Evolutionary conservation across 495 filamentous ascomycete genomes (phyloP), one percentile per base, ranked within the genome.

Genomic region (Wilcoxina mikolae): DNA sequence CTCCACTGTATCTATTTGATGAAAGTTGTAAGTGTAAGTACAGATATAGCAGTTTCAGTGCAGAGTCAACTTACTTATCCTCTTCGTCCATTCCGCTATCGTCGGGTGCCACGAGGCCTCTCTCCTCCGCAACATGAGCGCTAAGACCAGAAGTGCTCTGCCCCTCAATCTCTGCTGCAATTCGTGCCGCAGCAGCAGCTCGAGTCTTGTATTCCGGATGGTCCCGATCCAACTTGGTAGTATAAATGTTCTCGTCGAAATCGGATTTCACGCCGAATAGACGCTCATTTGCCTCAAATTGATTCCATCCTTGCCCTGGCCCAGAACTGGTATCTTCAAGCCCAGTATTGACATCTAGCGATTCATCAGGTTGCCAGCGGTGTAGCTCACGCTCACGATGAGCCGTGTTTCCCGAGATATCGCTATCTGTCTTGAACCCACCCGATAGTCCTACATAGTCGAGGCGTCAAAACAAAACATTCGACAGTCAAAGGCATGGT

Each of bases 211-310:
- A 95, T 24, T 78, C 69, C 1, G 91, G 88, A 65, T 90, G 79
- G 27, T 69, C 81, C 56, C 80, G 83, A 65, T 99, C 80, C 58
- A 99, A 86, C 9, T 75, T 71, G 18, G 90, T 96, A 9, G 93
- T 99, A 66, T 99, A 99, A 44, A 90, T 79, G 60, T 82, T 86
- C 68, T 96, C 93, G 59, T 95, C 82, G 65, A 95, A 96, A 58
- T 83, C 83, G 17, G 79, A 87, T 69, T 78, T 85, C 31, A 90
- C 68, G 7, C 91, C 91, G 65, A 94, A 96, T 2, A 85, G 79
- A 29, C 79, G 76, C 67, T 93, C 83, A 59, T 98, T 96, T 39
- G 74, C 79, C 62, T 85, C 84, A 61, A 99, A 99, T 66, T 99
- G 91, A 66, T 99, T 87, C 91, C 91, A 99, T 18, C 62, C 51